Evolutionary conservation across 2,329 filamentous ascomycete genomes (phyloP), one percentile per base, ranked within the genome.

Genomic region (Colletotrichum godetiae): DNA sequence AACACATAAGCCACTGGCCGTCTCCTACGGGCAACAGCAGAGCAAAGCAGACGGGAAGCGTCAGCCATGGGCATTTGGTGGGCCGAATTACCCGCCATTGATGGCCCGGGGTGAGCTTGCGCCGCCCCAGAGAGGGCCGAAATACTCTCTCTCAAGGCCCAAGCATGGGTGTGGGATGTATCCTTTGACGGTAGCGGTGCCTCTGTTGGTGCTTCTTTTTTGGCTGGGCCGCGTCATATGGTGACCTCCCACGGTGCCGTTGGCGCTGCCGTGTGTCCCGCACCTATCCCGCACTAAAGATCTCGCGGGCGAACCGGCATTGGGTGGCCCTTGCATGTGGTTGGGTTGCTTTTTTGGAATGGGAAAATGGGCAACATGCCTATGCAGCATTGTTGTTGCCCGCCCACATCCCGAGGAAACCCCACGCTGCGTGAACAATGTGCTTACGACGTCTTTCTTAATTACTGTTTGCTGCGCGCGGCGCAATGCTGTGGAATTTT

Each of bases 211-310:
- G 42, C 46, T 31, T 24, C 53, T 27, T 15, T 31, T 37, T 62
- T 52, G 58, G 49, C 67, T 66, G 67, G 67, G 70, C 70, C 70
- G 70, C 60, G 71, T 73, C 71, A 73, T 71, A 58, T 46, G 27
- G 46, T 46, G 42, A 42, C 27, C 19, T 49, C 42, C 42, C 42
- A 3, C 55, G 42, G 12, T 46, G 33, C 46, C 42, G 29, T 37
- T 60, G 59, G 67, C 60, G 57, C 70, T 73, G 69, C 65, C 65
- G 58, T 63, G 6, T 24, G 58, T 70, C 59, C 70, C 66, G 67
- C 53, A 37, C 37, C 42, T 24, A 19, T 53, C 42, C 58, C 42
- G 55, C 33, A 60, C 59, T 61, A 65, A 56, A 55, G 37, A 56
- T 52, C 57, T 33, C 46, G 59, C 55, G 55, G 24, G 15, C 46